Conservation (phyloP, 371 early-diverging fungal species). For the Enterocytospora artemiae region DNA sequence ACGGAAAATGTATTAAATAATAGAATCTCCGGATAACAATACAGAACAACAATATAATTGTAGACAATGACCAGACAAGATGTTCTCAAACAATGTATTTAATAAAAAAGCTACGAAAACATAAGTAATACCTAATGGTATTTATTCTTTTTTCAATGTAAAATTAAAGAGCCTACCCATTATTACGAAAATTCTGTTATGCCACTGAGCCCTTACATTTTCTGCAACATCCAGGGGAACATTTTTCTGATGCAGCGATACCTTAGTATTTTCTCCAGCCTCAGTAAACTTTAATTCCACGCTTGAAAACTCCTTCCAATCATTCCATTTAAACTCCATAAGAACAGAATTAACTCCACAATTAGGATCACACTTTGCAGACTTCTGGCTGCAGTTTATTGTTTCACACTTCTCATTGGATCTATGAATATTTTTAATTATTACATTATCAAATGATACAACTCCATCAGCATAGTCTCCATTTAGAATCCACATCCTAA, state of each 20-base stretch:
- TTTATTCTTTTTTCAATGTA: slow-evolving; percentile 10
- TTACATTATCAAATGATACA: slow-evolving; percentile 6
- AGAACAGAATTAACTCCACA: neutral
- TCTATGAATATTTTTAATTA: slow-evolving; percentile 4
- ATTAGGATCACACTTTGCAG: neutral
- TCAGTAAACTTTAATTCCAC: slow-evolving; percentile 13
- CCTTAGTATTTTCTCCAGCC: slow-evolving; percentile 16
- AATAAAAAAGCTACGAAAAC: slow-evolving; percentile 4
- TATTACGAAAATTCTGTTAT: slow-evolving; percentile 19
- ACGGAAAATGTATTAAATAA: too few relatives aligned
- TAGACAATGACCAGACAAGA: neutral
- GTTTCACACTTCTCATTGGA: neutral
- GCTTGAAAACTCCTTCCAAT: slow-evolving; percentile 27
- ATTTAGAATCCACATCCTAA: slow-evolving; percentile 15
- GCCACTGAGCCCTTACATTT: slow-evolving; percentile 23
- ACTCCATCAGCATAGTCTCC: slow-evolving; percentile 3
- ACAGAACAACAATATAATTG: too few relatives aligned
- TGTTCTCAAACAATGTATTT: slow-evolving; percentile 9
- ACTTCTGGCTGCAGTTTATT: too few relatives aligned
- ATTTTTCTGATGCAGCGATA: slow-evolving; percentile 13
- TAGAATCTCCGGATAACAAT: too few relatives aligned
- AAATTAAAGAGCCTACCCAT: slow-evolving; percentile 35
- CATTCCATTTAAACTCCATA: slow-evolving; percentile 27
- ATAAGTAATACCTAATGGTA: neutral
- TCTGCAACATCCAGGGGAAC: slow-evolving; percentile 25